phyloP scores from a whole-genome alignment of 2,329 filamentous ascomycete genomes.

The Pestalotiopsis sp. region DNA sequence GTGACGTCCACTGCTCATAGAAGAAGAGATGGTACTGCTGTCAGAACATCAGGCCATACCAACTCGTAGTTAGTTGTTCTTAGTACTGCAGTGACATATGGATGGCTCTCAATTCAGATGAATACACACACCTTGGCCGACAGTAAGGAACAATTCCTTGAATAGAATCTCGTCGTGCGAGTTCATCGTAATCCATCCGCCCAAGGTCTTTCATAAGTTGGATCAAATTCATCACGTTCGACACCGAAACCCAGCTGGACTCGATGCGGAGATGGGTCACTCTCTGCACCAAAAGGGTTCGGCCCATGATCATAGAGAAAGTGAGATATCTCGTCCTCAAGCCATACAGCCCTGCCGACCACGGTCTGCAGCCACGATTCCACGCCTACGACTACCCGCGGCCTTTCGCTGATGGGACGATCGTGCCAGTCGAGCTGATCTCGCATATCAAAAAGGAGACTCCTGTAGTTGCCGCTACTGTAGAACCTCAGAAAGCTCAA shows the following conservation, averaged over 20 bases:
- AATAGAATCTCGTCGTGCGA: not conserved
- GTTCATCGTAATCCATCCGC: not conserved
- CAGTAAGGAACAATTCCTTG: no score
- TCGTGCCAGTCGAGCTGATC: not conserved
- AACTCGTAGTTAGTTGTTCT: no score
- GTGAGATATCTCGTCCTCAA: not conserved
- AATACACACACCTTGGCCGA: no score
- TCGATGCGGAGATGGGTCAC: not conserved
- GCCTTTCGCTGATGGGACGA: not conserved
- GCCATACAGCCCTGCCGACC: not conserved
- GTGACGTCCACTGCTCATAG: conserved; percentile 38
- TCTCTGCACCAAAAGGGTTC: not conserved
- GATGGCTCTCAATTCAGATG: no score
- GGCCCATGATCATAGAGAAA: not conserved
- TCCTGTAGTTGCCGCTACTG: not conserved
- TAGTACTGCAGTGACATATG: no score
- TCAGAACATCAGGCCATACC: no score
- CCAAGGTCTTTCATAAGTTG: not conserved
- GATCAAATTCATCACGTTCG: not conserved
- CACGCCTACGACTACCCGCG: not conserved
- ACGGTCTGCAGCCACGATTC: not conserved
- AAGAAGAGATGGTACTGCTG: not conserved
- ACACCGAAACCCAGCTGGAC: not conserved
- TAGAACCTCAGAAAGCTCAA: not conserved
- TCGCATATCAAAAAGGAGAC: not conserved